These are phyloP conservation scores for Leccinum pellstonianum DNA, from an alignment of 768 basidiomycete genomes.

Conservation along the genomic window DNA sequence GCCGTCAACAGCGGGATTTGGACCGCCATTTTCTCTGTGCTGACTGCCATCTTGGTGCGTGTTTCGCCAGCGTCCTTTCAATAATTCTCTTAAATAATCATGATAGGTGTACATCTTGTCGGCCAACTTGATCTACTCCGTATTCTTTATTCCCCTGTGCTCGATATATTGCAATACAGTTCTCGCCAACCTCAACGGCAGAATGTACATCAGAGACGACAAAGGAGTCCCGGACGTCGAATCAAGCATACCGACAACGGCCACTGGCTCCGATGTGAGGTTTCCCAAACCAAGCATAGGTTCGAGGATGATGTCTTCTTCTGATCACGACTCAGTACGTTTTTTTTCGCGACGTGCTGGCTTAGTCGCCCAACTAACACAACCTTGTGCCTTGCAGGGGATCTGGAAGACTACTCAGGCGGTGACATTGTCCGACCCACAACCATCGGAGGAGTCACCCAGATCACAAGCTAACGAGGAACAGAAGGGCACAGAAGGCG, in stretches of 20 bases:
- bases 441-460: not conserved
- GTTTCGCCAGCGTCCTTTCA: not conserved
- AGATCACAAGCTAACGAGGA: not conserved
- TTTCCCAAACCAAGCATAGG: not conserved
- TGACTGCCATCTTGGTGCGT: constrained; percentile 4
- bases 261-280: not conserved
- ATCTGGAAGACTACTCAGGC: constrained; percentile 1
- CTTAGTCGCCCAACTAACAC: not conserved
- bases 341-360: not conserved
- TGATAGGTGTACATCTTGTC: not conserved
- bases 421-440: not conserved
- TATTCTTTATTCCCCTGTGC: not conserved
- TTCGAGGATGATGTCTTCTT: not conserved
- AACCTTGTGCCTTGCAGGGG: not conserved
- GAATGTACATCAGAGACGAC: not conserved
- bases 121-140: not conserved
- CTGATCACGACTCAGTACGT: not conserved
- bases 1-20: constrained; percentile 4
- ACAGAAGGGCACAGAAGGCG: not conserved
- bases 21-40: constrained; percentile 3
- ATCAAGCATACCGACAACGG: not conserved
- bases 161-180: constrained; percentile 2
- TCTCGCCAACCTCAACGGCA: constrained; percentile 1
- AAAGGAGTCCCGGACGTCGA: not conserved
- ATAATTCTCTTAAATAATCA: not conserved